Evolutionary conservation across 495 filamentous ascomycete species (phyloP).

Genomic region (Chlorociboria aeruginascens): DNA sequence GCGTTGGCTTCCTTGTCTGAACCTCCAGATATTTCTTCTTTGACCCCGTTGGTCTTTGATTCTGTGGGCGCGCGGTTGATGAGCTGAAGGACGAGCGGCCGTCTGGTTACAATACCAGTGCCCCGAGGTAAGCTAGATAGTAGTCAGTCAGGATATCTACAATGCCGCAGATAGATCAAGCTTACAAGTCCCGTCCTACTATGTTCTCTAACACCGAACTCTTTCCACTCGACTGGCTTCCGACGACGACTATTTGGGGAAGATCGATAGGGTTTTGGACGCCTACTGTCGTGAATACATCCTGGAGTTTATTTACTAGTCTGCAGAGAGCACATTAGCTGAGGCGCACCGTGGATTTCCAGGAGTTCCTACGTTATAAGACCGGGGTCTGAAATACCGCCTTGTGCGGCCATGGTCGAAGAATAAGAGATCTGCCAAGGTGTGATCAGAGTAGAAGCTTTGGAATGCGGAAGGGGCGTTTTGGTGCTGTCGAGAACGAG

Average conservation of each 20-base stretch:
- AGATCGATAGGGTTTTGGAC: conserved; percentile 99
- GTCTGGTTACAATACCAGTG: conserved; percentile 92
- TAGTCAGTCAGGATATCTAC: conserved; percentile 4
- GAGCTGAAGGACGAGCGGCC: conserved; percentile 93
- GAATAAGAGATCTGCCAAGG: not conserved
- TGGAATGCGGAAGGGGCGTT: not conserved
- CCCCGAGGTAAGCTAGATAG: conserved; percentile 78
- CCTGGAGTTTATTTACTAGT: conserved; percentile 97
- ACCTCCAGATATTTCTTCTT: conserved; percentile 48
- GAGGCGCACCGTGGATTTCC: conserved; percentile 13
- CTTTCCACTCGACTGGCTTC: conserved; percentile 98
- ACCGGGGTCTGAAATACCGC: conserved; percentile 46
- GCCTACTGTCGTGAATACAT: conserved; percentile 97
- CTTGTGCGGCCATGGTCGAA: conserved; percentile 18
- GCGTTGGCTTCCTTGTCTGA: conserved; percentile 74
- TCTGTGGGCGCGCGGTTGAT: conserved; percentile 61
- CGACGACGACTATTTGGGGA: conserved; percentile 96
- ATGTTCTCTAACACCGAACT: conserved; percentile 99
- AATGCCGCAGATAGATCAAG: conserved; percentile 3
- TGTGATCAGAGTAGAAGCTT: no score
- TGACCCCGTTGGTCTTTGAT: conserved; percentile 65
- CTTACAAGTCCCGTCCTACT: conserved; percentile 96
- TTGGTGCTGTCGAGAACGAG: no score
- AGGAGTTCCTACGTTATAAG: conserved; percentile 39
- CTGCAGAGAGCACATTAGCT: conserved; percentile 34